Base-by-base conservation (phyloP, 345 rosid genomes). In the Gossypium arboreum region DNA sequence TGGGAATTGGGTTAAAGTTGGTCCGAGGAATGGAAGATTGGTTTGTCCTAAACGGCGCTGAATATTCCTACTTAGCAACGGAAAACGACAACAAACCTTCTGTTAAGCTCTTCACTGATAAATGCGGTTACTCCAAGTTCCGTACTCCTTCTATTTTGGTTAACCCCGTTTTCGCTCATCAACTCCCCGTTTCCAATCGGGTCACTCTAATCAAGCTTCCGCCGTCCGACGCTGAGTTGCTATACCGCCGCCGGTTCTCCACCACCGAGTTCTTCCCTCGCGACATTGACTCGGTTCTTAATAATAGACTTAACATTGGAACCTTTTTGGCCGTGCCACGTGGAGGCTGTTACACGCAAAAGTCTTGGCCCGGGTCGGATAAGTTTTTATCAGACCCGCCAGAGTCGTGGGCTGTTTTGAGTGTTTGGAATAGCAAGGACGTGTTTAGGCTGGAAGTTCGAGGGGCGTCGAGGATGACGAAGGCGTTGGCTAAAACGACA, bases 221-320 rank as follows among this genome's bases (percentile, higher is more conserved):
- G 12, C 77, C 88, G 2, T 63, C 63, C 67, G 96, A 85, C 73
- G 97, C 99, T 1, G 98, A 93, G 75, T n/a, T 71, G 39, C 85
- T 95, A 55, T 95, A 95, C 86, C 92, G 91, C 17, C 76, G 78
- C 51, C 89, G 91, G 2, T 90, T 95, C 82, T 83, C 96, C 73
- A 85, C 96, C 72, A 93, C 93, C 70, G 99, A 95, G 89, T 95
- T 95, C 79, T 95, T 95, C 82, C 99, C 99, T 0, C 85, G 89
- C 0, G 99, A 95, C 84, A 86, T 95, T 62, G 96, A 88, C 83
- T 87, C 99, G 12, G 90, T 95, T 17, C 89, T 95, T 60, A 75
- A 76, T 34, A 95, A 95, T 84, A 83, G 86, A 47, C 98, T 92
- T 64, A 86, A 75, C 12, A 75, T 95, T 3, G 99, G 98, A 0